Base-by-base conservation (phyloP, 2,329 filamentous ascomycete species). In the Phymatotrichopsis omnivora region DNA sequence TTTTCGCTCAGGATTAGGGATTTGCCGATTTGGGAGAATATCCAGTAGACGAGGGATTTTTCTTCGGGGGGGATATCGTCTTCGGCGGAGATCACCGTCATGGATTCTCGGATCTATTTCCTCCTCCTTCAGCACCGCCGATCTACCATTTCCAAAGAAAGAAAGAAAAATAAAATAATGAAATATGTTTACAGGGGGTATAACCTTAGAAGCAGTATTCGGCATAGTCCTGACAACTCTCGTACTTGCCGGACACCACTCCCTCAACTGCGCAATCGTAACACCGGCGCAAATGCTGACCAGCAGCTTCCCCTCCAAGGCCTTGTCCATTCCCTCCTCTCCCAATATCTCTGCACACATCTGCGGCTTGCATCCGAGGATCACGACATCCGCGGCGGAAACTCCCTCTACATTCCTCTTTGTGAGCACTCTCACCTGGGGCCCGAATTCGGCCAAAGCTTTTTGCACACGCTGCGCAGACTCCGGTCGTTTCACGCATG, bases 241-340 rank as follows among this genome's bases (percentile, higher is more conserved):
- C 17, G 55, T 67, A 64, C 51, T 69, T 64, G n/a, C 65, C 63
- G 28, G 70, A 67, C 11, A 16, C 71, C 64, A 7, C 68, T 65
- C 20, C 72, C 71, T 73, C 52, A 93, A 76, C 58, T 86, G 76
- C 37, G 74, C 64, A 12, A 76, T 74, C 2, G 80, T 77, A 17
- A 91, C 75, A 46, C 86, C 86, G 4, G 84, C 84, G 50, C 82
- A 76, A 56, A 93, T 85, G 58, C 76, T 83, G 62, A 93, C 80
- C 29, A 93, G 69, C 4, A 93, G 71, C 64, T 93, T 93, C 32
- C 82, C 83, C 49, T 74, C 68, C 11, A 93, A 71, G 1, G 84
- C 85, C 52, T 80, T 73, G 39, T 70, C 68, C 67, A 93, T 82
- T 35, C 80, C 82, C 2, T 75, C 65, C 47, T 74, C 74, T 43